Evolutionary conservation across 192 early-diverging fungal genomes (phyloP).

Genomic region (Coemansia sp.): DNA sequence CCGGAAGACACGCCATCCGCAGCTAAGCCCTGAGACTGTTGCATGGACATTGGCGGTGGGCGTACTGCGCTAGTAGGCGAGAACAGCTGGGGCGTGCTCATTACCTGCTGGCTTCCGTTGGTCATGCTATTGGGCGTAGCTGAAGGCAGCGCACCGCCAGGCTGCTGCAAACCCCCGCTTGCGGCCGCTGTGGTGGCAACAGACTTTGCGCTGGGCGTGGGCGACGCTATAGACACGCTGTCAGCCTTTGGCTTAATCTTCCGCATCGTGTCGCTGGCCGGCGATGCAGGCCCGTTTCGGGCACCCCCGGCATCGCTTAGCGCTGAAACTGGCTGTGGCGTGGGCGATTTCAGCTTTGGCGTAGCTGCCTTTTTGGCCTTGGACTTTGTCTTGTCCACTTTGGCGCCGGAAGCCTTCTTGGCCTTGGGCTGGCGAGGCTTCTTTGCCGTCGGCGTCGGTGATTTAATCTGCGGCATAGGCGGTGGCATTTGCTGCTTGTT

Average conservation of each 20-base stretch:
- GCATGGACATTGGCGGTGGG: neutral
- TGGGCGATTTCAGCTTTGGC: constrained; percentile 49
- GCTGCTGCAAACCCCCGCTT: constrained; percentile 4
- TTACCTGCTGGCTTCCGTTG: constrained; percentile 10
- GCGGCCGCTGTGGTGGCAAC: neutral
- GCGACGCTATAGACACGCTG: constrained; percentile 17
- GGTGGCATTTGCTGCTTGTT: constrained; percentile 5
- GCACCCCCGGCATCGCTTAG: neutral
- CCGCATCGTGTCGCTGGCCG: constrained; percentile 19
- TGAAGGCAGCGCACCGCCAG: neutral
- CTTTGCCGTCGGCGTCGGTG: constrained; percentile 29
- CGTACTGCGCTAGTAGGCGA: constrained; percentile 6
- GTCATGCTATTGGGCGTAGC: constrained; percentile 15
- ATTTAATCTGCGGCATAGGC: constrained; percentile 16
- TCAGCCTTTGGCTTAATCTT: constrained; percentile 44
- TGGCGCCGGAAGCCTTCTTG: constrained; percentile 28
- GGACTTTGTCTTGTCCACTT: constrained; percentile 20
- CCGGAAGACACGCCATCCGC: neutral
- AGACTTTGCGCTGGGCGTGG: constrained; percentile 45
- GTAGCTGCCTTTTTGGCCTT: constrained; percentile 35
- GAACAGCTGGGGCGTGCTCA: constrained; percentile 10
- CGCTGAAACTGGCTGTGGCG: constrained; percentile 20
- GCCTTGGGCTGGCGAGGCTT: constrained; percentile 41
- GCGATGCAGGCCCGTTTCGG: constrained; percentile 6
- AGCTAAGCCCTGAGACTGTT: constrained; percentile 9